A percentile compares a stretch with the other conserved stretches of the same genome.
Conservation (phyloP, 805 yeast genomes). For the Priceomyces haplophilus region DNA sequence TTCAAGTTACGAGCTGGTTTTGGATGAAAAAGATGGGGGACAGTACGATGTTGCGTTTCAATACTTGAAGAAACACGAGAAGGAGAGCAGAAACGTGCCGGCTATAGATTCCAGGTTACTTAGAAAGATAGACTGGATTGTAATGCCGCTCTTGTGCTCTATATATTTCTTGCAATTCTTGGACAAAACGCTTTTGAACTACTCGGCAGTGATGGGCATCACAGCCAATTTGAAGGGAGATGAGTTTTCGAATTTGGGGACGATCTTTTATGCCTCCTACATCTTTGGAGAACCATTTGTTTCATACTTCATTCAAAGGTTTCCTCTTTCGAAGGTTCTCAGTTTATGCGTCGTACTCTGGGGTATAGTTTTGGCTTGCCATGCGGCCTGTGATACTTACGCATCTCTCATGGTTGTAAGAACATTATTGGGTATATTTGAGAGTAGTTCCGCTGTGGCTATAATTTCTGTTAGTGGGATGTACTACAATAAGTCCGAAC, state of each 20-base stretch:
- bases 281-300: constrained; percentile 53
- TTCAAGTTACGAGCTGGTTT: background rate
- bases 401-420: constrained; percentile 56
- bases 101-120: constrained; percentile 8
- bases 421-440: constrained; percentile 52
- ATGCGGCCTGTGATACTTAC: constrained; percentile 51
- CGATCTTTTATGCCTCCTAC: constrained; percentile 53
- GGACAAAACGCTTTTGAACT: constrained; percentile 57
- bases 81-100: constrained; percentile 3
- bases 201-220: constrained; percentile 66
- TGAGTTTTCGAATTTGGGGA: constrained; percentile 51
- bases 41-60: constrained; percentile 21
- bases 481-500: constrained; percentile 58
- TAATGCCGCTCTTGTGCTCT: constrained; percentile 49
- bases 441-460: constrained; percentile 55
- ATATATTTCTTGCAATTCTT: constrained; percentile 56
- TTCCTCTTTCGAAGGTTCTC: constrained; percentile 53
- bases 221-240: constrained; percentile 44
- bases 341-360: constrained; percentile 47
- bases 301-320: constrained; percentile 41
- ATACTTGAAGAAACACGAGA: constrained; percentile 10
- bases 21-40: constrained; percentile 2
- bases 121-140: constrained; percentile 45
- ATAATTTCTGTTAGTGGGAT: constrained; percentile 56
- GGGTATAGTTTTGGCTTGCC: constrained; percentile 52